Conservation (phyloP, 352 stramenopile species). For the Globisporangium takayamanum region DNA sequence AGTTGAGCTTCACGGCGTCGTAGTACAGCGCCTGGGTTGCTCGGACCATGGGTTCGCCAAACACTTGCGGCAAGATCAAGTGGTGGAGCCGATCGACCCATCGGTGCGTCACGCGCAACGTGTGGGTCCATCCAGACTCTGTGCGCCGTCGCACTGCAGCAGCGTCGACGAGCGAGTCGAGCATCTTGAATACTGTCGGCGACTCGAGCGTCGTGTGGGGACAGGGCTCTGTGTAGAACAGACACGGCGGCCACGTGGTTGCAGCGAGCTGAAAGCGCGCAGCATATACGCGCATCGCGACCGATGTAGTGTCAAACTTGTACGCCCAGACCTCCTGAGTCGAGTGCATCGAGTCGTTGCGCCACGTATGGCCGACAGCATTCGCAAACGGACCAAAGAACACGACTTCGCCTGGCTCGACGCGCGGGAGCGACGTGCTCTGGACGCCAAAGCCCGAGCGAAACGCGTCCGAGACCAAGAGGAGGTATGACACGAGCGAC, state of each 20-base stretch:
- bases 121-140: neutral
- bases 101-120: constrained; percentile 6
- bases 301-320: constrained; percentile 25
- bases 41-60: constrained; percentile 6
- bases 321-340: constrained; percentile 11
- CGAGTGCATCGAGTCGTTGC: neutral
- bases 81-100: constrained; percentile 17
- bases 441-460: constrained; percentile 6
- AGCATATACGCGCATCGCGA: constrained; percentile 13
- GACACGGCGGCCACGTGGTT: constrained; percentile 12
- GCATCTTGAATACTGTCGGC: constrained; percentile 10
- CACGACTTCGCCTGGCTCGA: constrained; percentile 2
- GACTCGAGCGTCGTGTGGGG: neutral
- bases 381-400: constrained; percentile 10
- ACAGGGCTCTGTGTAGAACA: constrained; percentile 11
- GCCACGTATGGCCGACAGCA: neutral
- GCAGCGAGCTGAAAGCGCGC: constrained; percentile 6
- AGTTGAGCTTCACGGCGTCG: neutral
- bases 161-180: constrained; percentile 14
- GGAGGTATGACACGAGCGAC: constrained; percentile 14
- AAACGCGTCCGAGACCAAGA: constrained; percentile 18
- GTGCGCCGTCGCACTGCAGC: neutral
- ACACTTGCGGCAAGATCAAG: constrained; percentile 20
- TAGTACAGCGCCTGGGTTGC: constrained; percentile 18
- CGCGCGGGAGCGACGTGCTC: neutral